phyloP scores from a whole-genome alignment of 1,284 basidiomycete species.

The Cryptococcus jaspeensis region DNA sequence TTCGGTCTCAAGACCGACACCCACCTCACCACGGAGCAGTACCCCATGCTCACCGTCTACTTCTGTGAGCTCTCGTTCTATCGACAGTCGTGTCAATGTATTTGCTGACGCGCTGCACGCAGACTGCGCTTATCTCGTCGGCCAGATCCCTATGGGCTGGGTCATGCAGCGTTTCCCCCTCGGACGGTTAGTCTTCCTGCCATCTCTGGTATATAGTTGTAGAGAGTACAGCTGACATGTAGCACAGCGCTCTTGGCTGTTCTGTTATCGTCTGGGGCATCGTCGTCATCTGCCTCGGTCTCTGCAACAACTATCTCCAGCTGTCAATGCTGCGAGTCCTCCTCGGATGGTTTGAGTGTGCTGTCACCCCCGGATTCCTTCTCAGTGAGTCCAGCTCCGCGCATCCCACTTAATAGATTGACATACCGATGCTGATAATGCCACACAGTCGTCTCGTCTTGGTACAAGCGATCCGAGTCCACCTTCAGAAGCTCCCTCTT shows the following conservation, averaged over 20 bases:
- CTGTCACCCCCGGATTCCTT: conserved; percentile 33
- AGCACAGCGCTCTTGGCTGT: background rate
- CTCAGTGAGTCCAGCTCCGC: conserved; percentile 8
- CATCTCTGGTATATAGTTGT: background rate
- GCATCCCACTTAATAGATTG: background rate
- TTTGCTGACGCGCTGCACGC: background rate
- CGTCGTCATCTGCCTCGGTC: conserved; percentile 22
- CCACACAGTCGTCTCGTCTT: conserved; percentile 22
- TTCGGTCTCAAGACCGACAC: conserved; percentile 31
- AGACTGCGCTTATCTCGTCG: conserved; percentile 25
- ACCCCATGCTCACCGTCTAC: conserved; percentile 26
- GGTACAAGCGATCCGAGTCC: conserved; percentile 32
- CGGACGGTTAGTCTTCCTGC: conserved; percentile 10
- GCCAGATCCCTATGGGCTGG: conserved; percentile 27
- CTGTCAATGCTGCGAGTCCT: conserved; percentile 25
- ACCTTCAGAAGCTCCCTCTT: conserved; percentile 24
- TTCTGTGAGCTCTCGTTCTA: conserved; percentile 22
- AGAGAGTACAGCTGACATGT: background rate
- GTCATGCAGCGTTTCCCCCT: conserved; percentile 30
- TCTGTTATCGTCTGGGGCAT: conserved; percentile 21
- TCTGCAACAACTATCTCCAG: conserved; percentile 29
- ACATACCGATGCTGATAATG: background rate
- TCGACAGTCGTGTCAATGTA: background rate
- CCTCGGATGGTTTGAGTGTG: conserved; percentile 31
- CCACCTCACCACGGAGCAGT: conserved; percentile 26